Conservation (phyloP, 352 stramenopile genomes). For the Phytophthora capsici region DNA sequence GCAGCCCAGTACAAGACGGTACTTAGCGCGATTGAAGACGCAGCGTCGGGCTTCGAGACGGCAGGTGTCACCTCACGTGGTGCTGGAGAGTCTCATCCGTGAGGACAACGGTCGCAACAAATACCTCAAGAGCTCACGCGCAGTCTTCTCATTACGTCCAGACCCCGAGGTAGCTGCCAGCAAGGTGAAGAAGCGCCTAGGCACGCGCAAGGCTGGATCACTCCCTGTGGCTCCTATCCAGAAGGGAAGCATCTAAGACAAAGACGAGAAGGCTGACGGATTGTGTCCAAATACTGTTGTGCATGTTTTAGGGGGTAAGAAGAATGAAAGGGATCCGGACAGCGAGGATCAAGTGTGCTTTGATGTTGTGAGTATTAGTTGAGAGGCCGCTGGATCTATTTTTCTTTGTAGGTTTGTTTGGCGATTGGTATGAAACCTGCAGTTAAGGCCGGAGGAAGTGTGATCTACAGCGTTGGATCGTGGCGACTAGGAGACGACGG, state of each 20-base stretch:
- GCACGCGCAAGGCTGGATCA: conserved; percentile 65
- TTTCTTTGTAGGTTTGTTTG: conserved; percentile 12
- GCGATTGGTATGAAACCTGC: conserved; percentile 12
- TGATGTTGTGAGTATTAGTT: too few relatives aligned
- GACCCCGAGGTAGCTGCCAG: conserved; percentile 75
- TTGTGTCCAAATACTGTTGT: conserved; percentile 36
- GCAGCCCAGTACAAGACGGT: conserved; percentile 80
- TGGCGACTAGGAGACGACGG: too few relatives aligned
- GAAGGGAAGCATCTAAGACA: conserved; percentile 69
- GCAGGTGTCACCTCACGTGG: conserved; percentile 73
- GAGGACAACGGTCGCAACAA: conserved; percentile 83
- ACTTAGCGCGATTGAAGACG: conserved; percentile 81
- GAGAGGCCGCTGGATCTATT: conserved; percentile 25
- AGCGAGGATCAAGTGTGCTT: conserved; percentile 20
- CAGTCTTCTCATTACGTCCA: conserved; percentile 73
- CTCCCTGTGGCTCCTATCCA: conserved; percentile 70
- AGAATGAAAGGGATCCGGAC: conserved; percentile 32
- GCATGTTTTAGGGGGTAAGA: conserved; percentile 36
- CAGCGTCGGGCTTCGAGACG: conserved; percentile 66
- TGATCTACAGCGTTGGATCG: too few relatives aligned
- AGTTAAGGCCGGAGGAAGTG: too few relatives aligned
- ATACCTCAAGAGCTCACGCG: conserved; percentile 84
- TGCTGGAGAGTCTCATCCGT: conserved; percentile 81
- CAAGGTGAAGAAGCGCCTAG: conserved; percentile 82
- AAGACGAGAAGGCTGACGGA: conserved; percentile 16